Evolutionary conservation across 768 basidiomycete species (phyloP), one percentile per base, ranked within the genome.

Genomic region (Auricularia sp.): DNA sequence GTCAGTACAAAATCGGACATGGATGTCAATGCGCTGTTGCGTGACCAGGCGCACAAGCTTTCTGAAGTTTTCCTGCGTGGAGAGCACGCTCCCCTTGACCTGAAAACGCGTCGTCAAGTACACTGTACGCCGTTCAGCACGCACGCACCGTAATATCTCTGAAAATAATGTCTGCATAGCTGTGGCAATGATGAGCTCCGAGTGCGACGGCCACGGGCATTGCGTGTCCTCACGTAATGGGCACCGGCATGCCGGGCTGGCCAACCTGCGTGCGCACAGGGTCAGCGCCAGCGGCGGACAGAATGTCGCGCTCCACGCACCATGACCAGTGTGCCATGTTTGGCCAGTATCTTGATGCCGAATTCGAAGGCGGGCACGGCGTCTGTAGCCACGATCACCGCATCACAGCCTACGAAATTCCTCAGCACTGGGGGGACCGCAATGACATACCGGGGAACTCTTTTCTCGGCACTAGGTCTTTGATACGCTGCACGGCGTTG

Each of bases 311-410:
- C 10, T 18, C 47, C 10, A 18, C 47, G 14, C 47, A 70, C 67
- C 21, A 65, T 36, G 21, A 68, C 67, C 43, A 68, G 54, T 4
- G 61, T 36, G 1, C 69, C 67, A 35, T 70, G 69, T 59, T 67
- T 64, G 5, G 65, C 63, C 36, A 61, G 54, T 34, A 70, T 62
- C 36, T 60, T 42, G 3, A 67, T 53, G 18, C 61, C 67, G 59
- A 69, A 68, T 7, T 62, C 63, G 39, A 65, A 65, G 16, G 66
- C 65, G 7, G 64, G 64, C 11, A 64, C 61, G n/a, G 66, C 66
- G 53, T 70, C 69, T 4, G 69, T 67, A 18, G 66, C 63, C 10
- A 70, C 68, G 1, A 70, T 63, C 12, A 62, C 66, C 12, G 66
- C 67, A 44, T 68, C 69, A 33, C 60, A 44, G 16, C 68, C 63